These are phyloP conservation scores for Phlegmacium glaucopus DNA, from an alignment of 768 basidiomycete species.

Conservation along the genomic window DNA sequence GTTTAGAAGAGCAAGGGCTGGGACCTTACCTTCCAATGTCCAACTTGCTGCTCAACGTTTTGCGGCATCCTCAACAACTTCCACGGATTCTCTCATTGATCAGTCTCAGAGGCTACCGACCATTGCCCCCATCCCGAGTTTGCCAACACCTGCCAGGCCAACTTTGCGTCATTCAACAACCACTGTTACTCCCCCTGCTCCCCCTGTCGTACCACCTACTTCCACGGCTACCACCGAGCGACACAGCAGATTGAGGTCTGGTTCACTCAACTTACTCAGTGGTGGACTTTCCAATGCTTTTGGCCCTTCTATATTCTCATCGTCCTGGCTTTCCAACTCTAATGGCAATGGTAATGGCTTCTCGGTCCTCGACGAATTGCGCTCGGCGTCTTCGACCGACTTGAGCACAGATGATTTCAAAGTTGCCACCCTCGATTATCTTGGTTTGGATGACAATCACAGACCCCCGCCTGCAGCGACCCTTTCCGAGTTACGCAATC, in stretches of 20 bases:
- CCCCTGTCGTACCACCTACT: conserved; percentile 36
- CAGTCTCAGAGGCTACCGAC: conserved; percentile 24
- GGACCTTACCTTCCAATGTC: conserved; percentile 95
- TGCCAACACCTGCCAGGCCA: conserved; percentile 52
- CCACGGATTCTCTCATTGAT: conserved; percentile 46
- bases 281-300: conserved; percentile 79
- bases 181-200: conserved; percentile 50
- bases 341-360: conserved; percentile 55
- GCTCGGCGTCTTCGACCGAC: conserved; percentile 76
- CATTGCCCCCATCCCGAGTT: conserved; percentile 38
- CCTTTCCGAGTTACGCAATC: conserved; percentile 83
- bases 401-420: conserved; percentile 85
- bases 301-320: conserved; percentile 85
- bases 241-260: conserved; percentile 85
- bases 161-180: conserved; percentile 72
- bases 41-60: conserved; percentile 83
- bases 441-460: conserved; percentile 80
- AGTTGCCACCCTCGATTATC: conserved; percentile 93
- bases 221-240: conserved; percentile 46
- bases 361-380: conserved; percentile 73
- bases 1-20: conserved; percentile 94
- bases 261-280: conserved; percentile 84
- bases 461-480: conserved; percentile 80
- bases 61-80: conserved; percentile 54
- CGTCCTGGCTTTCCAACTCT: conserved; percentile 77